These are phyloP conservation scores for Eucalyptus urophylla DNA, from an alignment of 345 rosid genomes.

Conservation along the genomic window DNA sequence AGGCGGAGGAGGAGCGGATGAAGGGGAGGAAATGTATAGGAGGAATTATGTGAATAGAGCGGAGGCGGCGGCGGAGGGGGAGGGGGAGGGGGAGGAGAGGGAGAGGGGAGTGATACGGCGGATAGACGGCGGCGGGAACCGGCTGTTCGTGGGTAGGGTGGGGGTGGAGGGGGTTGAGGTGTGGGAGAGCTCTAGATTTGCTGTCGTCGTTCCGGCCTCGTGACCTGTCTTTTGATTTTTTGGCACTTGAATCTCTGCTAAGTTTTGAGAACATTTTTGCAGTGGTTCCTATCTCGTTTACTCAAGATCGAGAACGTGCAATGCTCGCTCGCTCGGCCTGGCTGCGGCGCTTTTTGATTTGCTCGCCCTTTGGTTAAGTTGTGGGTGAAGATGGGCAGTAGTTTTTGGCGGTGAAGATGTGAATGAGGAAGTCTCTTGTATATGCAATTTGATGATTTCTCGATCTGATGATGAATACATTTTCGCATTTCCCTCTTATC, in stretches of 20 bases:
- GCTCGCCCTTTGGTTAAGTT: background rate
- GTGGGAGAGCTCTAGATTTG: conserved; percentile 59
- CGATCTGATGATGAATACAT: background rate
- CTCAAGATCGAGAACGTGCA: background rate
- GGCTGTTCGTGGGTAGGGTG: conserved; percentile 69
- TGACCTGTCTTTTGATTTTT: background rate
- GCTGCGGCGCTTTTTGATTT: background rate
- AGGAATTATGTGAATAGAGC: conserved; percentile 70
- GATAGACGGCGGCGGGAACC: conserved; percentile 76
- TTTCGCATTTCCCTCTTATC: background rate
- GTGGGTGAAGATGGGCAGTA: background rate
- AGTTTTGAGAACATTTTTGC: background rate
- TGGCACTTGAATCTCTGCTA: background rate
- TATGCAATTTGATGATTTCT: background rate
- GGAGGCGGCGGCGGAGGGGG: conserved; percentile 13
- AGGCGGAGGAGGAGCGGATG: background rate
- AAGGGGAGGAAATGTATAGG: conserved; percentile 16
- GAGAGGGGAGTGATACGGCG: conserved; percentile 53
- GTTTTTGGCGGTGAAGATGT: background rate
- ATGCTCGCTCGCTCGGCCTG: background rate
- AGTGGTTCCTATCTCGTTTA: background rate
- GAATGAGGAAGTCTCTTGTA: background rate
- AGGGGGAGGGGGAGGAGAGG: conserved; percentile 23
- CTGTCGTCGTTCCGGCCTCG: conserved; percentile 1
- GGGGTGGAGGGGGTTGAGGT: conserved; percentile 78